Evolutionary conservation across 306 rosid genomes (phyloP), one percentile per base, ranked within the genome.

Genomic region (Dicorynia guianensis): DNA sequence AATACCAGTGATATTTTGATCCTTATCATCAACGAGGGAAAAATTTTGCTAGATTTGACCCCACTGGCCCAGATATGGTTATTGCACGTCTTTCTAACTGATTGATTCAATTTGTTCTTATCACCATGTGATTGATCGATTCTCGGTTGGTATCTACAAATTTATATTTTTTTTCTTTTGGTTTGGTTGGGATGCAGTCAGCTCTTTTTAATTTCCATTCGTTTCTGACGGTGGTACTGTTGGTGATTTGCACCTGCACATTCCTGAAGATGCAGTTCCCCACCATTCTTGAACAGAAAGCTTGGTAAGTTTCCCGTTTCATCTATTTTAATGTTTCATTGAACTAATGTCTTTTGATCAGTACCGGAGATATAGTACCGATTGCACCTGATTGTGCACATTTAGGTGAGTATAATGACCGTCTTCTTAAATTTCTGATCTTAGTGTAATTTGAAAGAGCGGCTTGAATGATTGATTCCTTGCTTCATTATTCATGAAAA

Each of bases 121-220:
- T 0, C 4, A 6, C 36, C 19, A 11, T 63, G 10, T 63, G 11
- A 8, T 48, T 50, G 39, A 25, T 25, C 2, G 30, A 62, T 50
- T 81, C 14, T 38, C 18, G 38, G 54, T 15, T 34, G 77, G 9
- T 3, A 11, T 60, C 72, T 3, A 8, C 33, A 25, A 33, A 12
- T 63, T 72, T 1, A 59, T 36, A 20, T 38, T 48, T 57, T 48
- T 25, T 25, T 2, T 25, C 1, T 6, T 9, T 15, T 42, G 48
- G 18, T 20, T 17, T n/a, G n/a, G n/a, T 6, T 55, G 18, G 60
- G 46, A 50, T 83, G 20, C 84, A 91, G 97, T 91, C 97, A 57
- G 97, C 97, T 61, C 89, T 91, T 54, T 91, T 91, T 84, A 91
- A 91, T 78, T 91, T 91, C 82, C 89, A 89, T 81, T 91, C 97